Conservation (phyloP, 1,284 basidiomycete species). For the Ustilago sp. region DNA sequence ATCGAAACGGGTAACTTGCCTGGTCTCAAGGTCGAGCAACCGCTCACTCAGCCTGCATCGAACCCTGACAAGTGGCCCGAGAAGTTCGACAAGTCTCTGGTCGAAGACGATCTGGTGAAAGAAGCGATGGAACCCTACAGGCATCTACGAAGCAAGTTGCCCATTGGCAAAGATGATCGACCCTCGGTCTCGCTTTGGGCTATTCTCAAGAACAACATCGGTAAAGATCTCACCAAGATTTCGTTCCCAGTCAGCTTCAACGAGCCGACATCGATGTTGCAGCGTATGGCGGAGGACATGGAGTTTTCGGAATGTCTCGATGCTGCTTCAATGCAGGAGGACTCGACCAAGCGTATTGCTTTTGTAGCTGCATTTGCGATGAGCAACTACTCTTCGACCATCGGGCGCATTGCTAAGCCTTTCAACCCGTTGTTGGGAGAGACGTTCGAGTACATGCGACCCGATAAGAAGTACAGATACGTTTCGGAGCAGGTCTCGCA, state of each 20-base stretch:
- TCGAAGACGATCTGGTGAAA: slow-evolving; percentile 34
- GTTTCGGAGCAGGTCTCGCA: slow-evolving; percentile 95
- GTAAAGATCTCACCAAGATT: slow-evolving; percentile 96
- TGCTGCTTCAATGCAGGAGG: slow-evolving; percentile 80
- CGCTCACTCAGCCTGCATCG: slow-evolving; percentile 39
- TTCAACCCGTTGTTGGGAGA: slow-evolving; percentile 75
- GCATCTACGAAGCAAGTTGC: slow-evolving; percentile 77
- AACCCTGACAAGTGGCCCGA: slow-evolving; percentile 31
- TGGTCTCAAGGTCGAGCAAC: slow-evolving; percentile 58
- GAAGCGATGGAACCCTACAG: slow-evolving; percentile 73
- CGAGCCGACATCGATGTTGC: slow-evolving; percentile 81
- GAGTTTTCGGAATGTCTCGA: slow-evolving; percentile 74
- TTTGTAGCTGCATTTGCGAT: slow-evolving; percentile 97
- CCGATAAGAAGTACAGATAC: slow-evolving; percentile 85
- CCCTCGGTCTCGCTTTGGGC: slow-evolving; percentile 94
- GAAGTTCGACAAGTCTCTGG: slow-evolving; percentile 51
- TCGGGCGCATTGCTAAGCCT: slow-evolving; percentile 71
- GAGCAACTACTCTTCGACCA: slow-evolving; percentile 97
- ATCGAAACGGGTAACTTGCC: slow-evolving; percentile 78
- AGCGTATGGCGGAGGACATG: slow-evolving; percentile 74
- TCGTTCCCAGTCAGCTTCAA: slow-evolving; percentile 97
- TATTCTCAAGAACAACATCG: slow-evolving; percentile 94
- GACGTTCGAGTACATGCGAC: slow-evolving; percentile 91
- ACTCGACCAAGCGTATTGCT: slow-evolving; percentile 85
- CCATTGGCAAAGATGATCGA: slow-evolving; percentile 81